A percentile compares a stretch with the other conserved stretches of the same genome.
These are phyloP conservation scores for Ajuga reptans DNA, from an alignment of 305 asterid genomes.

Conservation along the genomic window DNA sequence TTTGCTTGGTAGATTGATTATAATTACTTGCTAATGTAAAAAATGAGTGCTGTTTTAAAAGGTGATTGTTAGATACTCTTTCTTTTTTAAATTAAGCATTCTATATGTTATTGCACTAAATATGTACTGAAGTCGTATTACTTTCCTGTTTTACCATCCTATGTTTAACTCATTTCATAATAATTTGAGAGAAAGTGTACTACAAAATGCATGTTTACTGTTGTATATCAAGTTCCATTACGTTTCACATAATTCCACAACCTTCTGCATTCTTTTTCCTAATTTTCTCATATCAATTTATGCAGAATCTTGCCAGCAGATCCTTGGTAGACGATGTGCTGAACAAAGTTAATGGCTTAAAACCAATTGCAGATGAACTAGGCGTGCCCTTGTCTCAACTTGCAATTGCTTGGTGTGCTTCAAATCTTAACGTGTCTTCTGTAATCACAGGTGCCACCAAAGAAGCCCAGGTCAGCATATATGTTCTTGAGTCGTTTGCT, in stretches of 20 bases:
- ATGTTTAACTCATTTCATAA: neutral
- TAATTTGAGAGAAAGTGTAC: neutral
- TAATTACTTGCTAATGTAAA: neutral
- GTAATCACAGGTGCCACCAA: conserved; percentile 99
- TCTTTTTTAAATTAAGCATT: neutral
- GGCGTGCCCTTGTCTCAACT: conserved; percentile 86
- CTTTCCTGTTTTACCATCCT: neutral
- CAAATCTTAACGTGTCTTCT: conserved; percentile 86
- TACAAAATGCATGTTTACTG: neutral
- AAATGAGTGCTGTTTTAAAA: neutral
- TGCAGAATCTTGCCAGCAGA: conserved; percentile 86
- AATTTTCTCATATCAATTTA: neutral
- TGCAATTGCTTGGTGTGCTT: conserved; percentile 98
- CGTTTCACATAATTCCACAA: neutral
- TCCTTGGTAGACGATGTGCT: conserved; percentile 85
- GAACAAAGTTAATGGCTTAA: conserved; percentile 65
- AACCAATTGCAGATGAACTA: conserved; percentile 82
- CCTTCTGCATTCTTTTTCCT: neutral
- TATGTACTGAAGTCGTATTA: neutral
- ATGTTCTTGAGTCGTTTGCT: conserved; percentile 3
- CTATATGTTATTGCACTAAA: neutral
- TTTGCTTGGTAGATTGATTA: neutral
- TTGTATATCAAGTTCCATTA: neutral
- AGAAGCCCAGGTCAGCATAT: conserved; percentile 64
- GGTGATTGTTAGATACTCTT: neutral